Evolutionary conservation across 1,284 basidiomycete genomes (phyloP).

Genomic region (Caloboletus inedulis): DNA sequence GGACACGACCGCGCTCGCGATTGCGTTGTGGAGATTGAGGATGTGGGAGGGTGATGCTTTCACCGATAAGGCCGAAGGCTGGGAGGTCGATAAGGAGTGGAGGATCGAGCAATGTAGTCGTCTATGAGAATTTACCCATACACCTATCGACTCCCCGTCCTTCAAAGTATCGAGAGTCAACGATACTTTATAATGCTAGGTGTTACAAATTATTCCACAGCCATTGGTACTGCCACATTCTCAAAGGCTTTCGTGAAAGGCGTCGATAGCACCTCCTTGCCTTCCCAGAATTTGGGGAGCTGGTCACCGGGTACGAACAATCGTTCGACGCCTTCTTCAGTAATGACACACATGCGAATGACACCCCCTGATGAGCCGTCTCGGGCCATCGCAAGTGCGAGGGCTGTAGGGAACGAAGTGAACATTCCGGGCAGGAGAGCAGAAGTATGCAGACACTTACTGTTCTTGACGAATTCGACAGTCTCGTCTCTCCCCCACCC

Average conservation of each 20-base stretch:
- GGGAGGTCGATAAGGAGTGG: slow-evolving; percentile 33
- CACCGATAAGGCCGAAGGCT: slow-evolving; percentile 19
- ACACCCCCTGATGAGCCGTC: slow-evolving; percentile 98
- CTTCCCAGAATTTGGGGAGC: slow-evolving; percentile 85
- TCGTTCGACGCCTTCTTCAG: slow-evolving; percentile 86
- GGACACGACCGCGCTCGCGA: slow-evolving; percentile 59
- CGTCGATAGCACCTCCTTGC: slow-evolving; percentile 61
- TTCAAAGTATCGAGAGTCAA: background rate
- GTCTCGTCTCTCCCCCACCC: slow-evolving; percentile 94
- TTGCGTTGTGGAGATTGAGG: slow-evolving; percentile 71
- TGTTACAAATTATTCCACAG: slow-evolving; percentile 48
- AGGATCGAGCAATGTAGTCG: slow-evolving; percentile 13
- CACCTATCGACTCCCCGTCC: background rate
- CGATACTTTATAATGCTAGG: background rate
- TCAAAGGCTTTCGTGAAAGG: slow-evolving; percentile 37
- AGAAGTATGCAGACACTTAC: slow-evolving; percentile 53
- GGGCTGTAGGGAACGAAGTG: slow-evolving; percentile 50
- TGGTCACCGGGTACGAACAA: slow-evolving; percentile 94
- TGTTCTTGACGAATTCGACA: slow-evolving; percentile 93
- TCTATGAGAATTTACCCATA: background rate
- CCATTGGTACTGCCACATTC: slow-evolving; percentile 52
- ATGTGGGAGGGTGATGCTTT: slow-evolving; percentile 63
- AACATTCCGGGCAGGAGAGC: background rate
- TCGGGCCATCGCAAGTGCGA: slow-evolving; percentile 94
- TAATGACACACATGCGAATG: slow-evolving; percentile 97